Percentiles rank a stretch among this genome's conserved stretches.
phyloP scores from a whole-genome alignment of 371 early-diverging fungal genomes.

The Mucor lusitanicus region DNA sequence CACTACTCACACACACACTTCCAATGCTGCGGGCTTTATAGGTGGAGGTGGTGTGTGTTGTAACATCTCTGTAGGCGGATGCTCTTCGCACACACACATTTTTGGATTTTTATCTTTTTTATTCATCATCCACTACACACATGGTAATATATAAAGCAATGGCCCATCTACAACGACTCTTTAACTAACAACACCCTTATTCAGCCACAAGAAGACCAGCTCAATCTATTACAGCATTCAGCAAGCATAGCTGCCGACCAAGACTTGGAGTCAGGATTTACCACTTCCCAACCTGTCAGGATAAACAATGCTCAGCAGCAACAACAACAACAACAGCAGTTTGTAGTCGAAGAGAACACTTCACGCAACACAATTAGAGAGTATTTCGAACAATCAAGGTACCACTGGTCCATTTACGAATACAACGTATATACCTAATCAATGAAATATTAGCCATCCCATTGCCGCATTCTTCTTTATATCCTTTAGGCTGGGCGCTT shows the following conservation, averaged over 20 bases:
- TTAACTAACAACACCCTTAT: background rate
- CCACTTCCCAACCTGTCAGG: conserved; percentile 4
- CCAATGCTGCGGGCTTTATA: background rate
- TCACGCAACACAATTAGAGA: conserved; percentile 32
- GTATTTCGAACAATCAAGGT: conserved; percentile 52
- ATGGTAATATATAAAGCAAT: background rate
- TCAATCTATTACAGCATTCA: conserved; percentile 17
- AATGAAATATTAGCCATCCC: conserved; percentile 73
- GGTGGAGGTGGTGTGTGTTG: background rate
- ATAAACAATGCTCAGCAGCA: background rate
- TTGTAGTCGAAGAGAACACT: conserved; percentile 4
- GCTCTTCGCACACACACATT: background rate
- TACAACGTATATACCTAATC: background rate
- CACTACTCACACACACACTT: too few species aligned
- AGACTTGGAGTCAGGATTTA: conserved; percentile 18
- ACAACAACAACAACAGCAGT: too few species aligned
- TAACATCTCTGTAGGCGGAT: background rate
- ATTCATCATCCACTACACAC: background rate
- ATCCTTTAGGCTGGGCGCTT: conserved; percentile 79
- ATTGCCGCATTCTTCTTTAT: conserved; percentile 89
- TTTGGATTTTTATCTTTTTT: background rate
- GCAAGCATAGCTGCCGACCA: conserved; percentile 17
- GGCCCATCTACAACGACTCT: background rate
- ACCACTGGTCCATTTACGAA: background rate
- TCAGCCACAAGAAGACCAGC: conserved; percentile 18